phyloP scores from a whole-genome alignment of 140 eudicot genomes.

The Oenanthe javanica region DNA sequence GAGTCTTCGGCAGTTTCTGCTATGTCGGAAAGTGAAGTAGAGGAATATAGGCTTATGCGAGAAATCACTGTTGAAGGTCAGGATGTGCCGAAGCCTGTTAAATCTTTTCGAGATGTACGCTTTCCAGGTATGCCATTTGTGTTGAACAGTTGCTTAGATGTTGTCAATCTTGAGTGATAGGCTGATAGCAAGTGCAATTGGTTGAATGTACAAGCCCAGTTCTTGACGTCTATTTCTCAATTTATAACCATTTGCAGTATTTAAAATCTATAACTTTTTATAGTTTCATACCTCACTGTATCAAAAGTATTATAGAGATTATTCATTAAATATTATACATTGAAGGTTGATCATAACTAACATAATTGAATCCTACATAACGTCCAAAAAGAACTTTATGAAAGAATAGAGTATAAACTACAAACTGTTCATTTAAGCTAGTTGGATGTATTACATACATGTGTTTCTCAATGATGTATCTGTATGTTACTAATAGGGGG shows the following conservation, averaged over 20 bases:
- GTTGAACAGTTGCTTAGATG: neutral
- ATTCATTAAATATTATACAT: neutral
- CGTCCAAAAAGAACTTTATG: neutral
- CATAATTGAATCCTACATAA: neutral
- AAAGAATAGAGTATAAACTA: neutral
- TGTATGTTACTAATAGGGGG: neutral
- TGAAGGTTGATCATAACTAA: neutral
- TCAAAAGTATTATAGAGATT: neutral
- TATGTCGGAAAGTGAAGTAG: slow-evolving; percentile 82
- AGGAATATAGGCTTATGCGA: slow-evolving; percentile 59
- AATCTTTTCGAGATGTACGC: slow-evolving; percentile 64
- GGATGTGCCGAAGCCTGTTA: slow-evolving; percentile 88
- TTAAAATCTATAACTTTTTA: neutral
- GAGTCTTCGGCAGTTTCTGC: slow-evolving; percentile 70
- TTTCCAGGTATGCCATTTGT: slow-evolving; percentile 63
- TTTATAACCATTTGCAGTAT: neutral
- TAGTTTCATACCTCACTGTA: neutral
- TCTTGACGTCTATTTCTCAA: neutral
- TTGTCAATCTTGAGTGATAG: neutral
- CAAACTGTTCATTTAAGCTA: neutral
- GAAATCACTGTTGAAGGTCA: slow-evolving; percentile 96
- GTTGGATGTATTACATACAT: neutral
- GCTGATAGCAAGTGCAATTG: neutral
- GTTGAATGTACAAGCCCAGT: neutral
- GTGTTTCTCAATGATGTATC: neutral